These are phyloP conservation scores for Ambrosiella beaveri DNA, from an alignment of 2,329 filamentous ascomycete species.

Conservation along the genomic window DNA sequence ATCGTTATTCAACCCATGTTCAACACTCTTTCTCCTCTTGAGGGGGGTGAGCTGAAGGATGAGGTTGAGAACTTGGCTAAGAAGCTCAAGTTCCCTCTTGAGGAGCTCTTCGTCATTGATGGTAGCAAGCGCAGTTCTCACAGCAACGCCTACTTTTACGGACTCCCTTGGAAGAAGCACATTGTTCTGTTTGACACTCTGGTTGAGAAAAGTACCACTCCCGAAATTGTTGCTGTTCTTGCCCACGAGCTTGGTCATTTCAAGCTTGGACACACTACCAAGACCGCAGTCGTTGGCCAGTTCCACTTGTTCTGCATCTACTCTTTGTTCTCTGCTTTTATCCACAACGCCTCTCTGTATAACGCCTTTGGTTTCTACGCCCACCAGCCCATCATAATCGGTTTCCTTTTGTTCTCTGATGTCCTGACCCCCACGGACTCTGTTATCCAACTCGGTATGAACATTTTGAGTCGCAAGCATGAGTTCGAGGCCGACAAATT, in stretches of 20 bases:
- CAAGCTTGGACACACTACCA: conserved; percentile 78
- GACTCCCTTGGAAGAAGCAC: conserved; percentile 98
- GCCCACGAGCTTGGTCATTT: conserved; percentile 95
- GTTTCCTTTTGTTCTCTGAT: conserved; percentile 94
- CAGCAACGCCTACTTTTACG: conserved; percentile 90
- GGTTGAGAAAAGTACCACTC: conserved; percentile 80
- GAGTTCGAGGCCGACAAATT: conserved; percentile 95
- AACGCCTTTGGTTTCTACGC: conserved; percentile 74
- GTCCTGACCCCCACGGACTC: conserved; percentile 88
- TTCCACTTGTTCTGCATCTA: conserved; percentile 95
- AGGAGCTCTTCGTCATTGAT: conserved; percentile 87
- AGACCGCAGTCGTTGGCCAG: conserved; percentile 24
- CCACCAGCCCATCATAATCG: conserved; percentile 82
- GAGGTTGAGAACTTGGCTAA: conserved; percentile 71
- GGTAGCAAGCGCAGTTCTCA: conserved; percentile 75
- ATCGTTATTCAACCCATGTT: conserved; percentile 87
- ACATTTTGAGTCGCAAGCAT: conserved; percentile 81
- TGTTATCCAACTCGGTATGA: conserved; percentile 90
- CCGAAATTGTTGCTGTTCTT: conserved; percentile 87
- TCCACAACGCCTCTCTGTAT: conserved; percentile 88
- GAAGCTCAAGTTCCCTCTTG: conserved; percentile 76
- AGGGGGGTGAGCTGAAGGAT: conserved; percentile 74
- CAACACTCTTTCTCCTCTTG: conserved; percentile 90
- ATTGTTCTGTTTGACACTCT: conserved; percentile 98
- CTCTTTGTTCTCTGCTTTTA: conserved; percentile 87